A percentile compares a stretch with the other conserved stretches of the same genome.
These are phyloP conservation scores for Trypanosoma congolense DNA, from an alignment of 208 protist species.

Conservation along the genomic window DNA sequence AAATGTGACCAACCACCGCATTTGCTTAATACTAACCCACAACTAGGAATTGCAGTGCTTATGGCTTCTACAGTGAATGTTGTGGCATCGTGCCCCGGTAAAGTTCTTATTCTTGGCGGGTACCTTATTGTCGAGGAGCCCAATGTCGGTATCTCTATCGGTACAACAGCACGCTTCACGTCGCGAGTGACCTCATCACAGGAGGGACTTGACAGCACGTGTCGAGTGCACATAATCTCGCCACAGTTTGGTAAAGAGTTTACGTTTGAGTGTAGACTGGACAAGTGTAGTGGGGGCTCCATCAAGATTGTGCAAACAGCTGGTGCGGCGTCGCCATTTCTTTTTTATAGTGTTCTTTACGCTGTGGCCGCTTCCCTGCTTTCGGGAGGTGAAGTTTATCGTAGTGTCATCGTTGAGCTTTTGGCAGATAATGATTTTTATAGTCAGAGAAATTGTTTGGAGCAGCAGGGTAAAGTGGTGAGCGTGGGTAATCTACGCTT, in stretches of 20 bases:
- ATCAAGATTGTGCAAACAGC: slow-evolving; percentile 54
- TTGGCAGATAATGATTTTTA: slow-evolving; percentile 92
- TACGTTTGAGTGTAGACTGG: slow-evolving; percentile 38
- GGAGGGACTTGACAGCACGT: slow-evolving; percentile 19
- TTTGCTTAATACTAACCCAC: too few species aligned
- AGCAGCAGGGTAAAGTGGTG: slow-evolving; percentile 40
- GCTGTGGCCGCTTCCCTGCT: slow-evolving; percentile 40
- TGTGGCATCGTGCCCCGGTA: slow-evolving; percentile 88
- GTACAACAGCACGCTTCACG: slow-evolving; percentile 88
- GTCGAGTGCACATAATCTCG: slow-evolving; percentile 58
- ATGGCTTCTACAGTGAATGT: slow-evolving; percentile 17
- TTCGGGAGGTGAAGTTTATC: slow-evolving; percentile 13
- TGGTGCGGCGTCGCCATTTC: slow-evolving; percentile 53
- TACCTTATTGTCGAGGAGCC: slow-evolving; percentile 91
- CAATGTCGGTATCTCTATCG: slow-evolving; percentile 91
- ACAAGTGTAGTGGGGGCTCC: slow-evolving; percentile 8
- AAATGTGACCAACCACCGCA: too few species aligned
- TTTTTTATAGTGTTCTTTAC: slow-evolving; percentile 71
- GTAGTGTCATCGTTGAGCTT: slow-evolving; percentile 46
- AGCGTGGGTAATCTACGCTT: slow-evolving; percentile 49
- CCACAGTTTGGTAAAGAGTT: slow-evolving; percentile 77
- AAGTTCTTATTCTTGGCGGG: slow-evolving; percentile 94
- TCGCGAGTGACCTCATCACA: slow-evolving; percentile 34
- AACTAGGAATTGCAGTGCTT: too few species aligned
- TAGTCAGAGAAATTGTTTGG: slow-evolving; percentile 84